These are phyloP conservation scores for Takakia lepidozioides DNA, from an alignment of 225 moss, liverwort and hornwort species.

Conservation along the genomic window DNA sequence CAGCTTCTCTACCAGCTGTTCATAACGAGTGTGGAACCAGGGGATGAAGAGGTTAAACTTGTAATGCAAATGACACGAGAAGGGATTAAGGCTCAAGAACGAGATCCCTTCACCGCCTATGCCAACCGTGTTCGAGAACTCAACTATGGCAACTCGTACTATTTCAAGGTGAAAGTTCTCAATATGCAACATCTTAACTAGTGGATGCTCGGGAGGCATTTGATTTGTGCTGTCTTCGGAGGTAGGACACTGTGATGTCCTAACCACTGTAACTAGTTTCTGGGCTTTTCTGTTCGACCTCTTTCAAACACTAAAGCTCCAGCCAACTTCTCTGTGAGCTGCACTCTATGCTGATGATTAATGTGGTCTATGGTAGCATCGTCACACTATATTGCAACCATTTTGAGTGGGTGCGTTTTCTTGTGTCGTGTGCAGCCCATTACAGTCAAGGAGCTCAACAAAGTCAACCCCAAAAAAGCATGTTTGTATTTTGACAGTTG, in stretches of 20 bases:
- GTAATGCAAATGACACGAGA: constrained; percentile 99
- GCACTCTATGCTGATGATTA: no score
- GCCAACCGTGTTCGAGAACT: constrained; percentile 94
- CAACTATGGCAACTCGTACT: constrained; percentile 93
- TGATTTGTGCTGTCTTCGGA: no score
- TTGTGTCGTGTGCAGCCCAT: constrained; percentile 52
- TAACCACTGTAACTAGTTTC: no score
- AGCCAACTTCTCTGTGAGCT: no score
- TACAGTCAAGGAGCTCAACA: constrained; percentile 63
- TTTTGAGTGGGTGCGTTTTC: no score
- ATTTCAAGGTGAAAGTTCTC: constrained; percentile 99
- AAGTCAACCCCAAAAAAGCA: constrained; percentile 72
- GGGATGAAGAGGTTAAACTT: constrained; percentile 88
- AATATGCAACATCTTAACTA: no score
- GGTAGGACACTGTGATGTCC: no score
- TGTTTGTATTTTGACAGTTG: constrained; percentile 85
- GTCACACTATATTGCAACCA: no score
- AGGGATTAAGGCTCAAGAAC: constrained; percentile 97
- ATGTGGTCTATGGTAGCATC: no score
- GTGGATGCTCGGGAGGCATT: no score
- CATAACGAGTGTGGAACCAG: constrained; percentile 69
- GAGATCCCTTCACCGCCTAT: constrained; percentile 93
- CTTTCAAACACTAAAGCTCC: no score
- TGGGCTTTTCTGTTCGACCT: no score
- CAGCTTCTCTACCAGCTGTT: constrained; percentile 96